Base-by-base conservation (phyloP, 1,284 basidiomycete genomes). In the Veloporphyrellus conicus region DNA sequence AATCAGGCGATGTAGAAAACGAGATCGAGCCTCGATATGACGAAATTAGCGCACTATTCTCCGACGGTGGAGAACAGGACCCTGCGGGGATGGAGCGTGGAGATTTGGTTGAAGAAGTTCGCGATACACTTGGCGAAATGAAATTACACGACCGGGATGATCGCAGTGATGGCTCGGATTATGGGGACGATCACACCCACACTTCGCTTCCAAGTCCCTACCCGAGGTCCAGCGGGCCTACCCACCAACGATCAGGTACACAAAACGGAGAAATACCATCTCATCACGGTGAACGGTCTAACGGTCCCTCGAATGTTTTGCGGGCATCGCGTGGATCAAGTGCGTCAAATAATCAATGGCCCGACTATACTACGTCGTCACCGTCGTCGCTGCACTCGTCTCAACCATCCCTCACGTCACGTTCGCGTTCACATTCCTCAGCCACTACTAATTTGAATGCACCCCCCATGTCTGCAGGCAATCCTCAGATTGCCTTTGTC, bases 1-100 rank as follows among this genome's bases (percentile, higher is more conserved):
- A 91, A 61, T 84, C 90, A 1, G 95, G 95, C 8, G 95, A 99
- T 63, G 82, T 88, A 4, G 82, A 82, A 56, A 79, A 79, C 38
- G 79, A 84, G 45, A 72, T 81, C 16, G 79, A 81, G 6, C 73
- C 86, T 11, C 75, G 77, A 23, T 71, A 67, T 42, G 71, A 72
- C 51, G 79, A 80, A 62, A 75, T 86, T 44, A 74, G 78, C 23
- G 73, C 75, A 6, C 60, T 86, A n/a, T 73, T 74, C 45, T 68
- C 68, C 34, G 68, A 70, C 19, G 68, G 62, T 31, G 59, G 60
- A 45, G 59, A 72, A 54, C 48, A 59, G 33, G 57, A 68, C 49
- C 50, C 63, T 25, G 47, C 57, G 0, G 66, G 61, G 14, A 57
- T 64, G 20, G 60, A 67, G 25, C 54, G 56, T 40, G 52, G 45